Base-by-base conservation (phyloP, 2,329 filamentous ascomycete species). In the Arthrobotrys musiformis region DNA sequence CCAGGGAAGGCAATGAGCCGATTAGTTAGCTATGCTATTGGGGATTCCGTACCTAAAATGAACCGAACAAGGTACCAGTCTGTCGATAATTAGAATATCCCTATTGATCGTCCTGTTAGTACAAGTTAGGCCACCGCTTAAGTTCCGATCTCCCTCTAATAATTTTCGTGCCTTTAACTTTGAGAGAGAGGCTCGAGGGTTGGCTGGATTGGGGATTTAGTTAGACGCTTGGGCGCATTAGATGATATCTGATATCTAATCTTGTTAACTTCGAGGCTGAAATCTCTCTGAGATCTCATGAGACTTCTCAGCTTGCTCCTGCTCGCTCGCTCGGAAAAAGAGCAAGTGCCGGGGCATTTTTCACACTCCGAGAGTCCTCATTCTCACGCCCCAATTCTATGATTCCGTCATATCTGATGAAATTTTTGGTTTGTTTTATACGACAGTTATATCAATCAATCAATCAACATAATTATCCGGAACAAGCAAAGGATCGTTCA, bases 1-100 rank as follows among this genome's bases (percentile, higher is more conserved):
- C 72, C 64, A 56, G 58, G 58, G 64, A 76, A 42, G 72, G 72
- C 64, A 76, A 70, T 56, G 64, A 76, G 64, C 64, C 64, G 72
- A 76, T 76, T 70, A 70, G 72, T 42, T 76, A 70, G 72, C 50
- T 76, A 42, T 50, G 37, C 22, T 17, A 60, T 67, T 66, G 70
- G 42, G 46, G 40, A 52, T 74, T 54, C 48, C 42, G 19, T 37
- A 58, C 52, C 58, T 5, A 26, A 58, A 28, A 26, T 58, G 54
- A 58, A 40, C 17, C 40, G 54, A 58, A 40, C 17, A 58, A n/a
- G 54, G 54, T 56, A 37, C 28, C 19, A 56, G 40, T 68, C 19
- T 35, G 40, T 68, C 24, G 70, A 50, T 56, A 54, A 67, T 61
- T 61, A 61, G 37, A 48, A 61, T n/a, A 48, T 50, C 24, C 19